These are phyloP conservation scores for Pseudogymnoascus pannorum DNA, from an alignment of 2,329 filamentous ascomycete genomes.

Conservation along the genomic window DNA sequence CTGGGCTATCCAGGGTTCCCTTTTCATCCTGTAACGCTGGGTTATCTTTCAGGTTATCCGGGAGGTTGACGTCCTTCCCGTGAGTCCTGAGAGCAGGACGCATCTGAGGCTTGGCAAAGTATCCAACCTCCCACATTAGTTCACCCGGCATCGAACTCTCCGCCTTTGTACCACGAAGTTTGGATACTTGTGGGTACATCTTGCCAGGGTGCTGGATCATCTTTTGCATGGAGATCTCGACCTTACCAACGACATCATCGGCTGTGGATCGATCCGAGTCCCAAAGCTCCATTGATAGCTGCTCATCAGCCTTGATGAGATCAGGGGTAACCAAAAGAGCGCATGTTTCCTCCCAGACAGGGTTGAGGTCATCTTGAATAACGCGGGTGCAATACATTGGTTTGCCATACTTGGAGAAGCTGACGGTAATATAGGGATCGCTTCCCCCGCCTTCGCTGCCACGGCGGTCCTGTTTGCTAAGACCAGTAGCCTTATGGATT, in stretches of 20 bases:
- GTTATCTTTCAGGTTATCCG: slow-evolving; percentile 63
- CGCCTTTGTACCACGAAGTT: slow-evolving; percentile 72
- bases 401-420: slow-evolving; percentile 94
- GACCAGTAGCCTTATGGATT: slow-evolving; percentile 77
- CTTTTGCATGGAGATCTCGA: slow-evolving; percentile 88
- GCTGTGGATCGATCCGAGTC: slow-evolving; percentile 88
- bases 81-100: slow-evolving; percentile 77
- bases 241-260: slow-evolving; percentile 91
- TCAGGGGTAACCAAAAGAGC: slow-evolving; percentile 82
- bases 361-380: slow-evolving; percentile 90
- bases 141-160: slow-evolving; percentile 87
- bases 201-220: slow-evolving; percentile 89
- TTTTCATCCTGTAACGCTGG: slow-evolving; percentile 83
- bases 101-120: slow-evolving; percentile 86
- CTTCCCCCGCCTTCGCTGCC: slow-evolving; percentile 81
- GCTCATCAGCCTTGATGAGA: slow-evolving; percentile 87
- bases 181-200: slow-evolving; percentile 86
- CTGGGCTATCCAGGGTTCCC: slow-evolving; percentile 61
- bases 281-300: slow-evolving; percentile 90
- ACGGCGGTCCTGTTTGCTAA: slow-evolving; percentile 84
- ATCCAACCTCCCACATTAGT: slow-evolving; percentile 93
- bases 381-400: slow-evolving; percentile 96
- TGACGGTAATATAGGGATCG: slow-evolving; percentile 90
- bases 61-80: slow-evolving; percentile 73
- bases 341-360: slow-evolving; percentile 82